Conservation (phyloP, 768 basidiomycete genomes). For the Tubosaeta sp. region DNA sequence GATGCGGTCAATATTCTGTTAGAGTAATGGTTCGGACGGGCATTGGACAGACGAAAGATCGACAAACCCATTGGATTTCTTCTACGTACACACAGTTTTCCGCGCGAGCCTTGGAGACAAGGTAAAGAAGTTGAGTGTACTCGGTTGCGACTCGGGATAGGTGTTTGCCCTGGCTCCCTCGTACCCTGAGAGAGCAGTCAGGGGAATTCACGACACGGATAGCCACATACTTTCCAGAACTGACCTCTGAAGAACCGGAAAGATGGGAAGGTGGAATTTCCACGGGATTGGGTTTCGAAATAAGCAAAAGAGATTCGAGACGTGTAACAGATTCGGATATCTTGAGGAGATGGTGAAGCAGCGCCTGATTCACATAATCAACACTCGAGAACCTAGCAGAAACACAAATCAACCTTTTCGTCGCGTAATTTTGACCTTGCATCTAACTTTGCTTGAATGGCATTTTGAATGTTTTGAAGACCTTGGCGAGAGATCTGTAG, state of each 20-base stretch:
- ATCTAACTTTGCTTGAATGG: conserved; percentile 73
- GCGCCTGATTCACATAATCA: conserved; percentile 44
- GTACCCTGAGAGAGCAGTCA: conserved; percentile 39
- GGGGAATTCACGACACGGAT: not conserved
- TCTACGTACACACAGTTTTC: conserved; percentile 79
- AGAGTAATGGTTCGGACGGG: conserved; percentile 7
- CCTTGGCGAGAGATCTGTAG: conserved; percentile 53
- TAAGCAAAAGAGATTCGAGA: conserved; percentile 80
- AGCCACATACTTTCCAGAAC: conserved; percentile 34
- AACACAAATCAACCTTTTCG: conserved; percentile 55
- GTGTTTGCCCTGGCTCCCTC: conserved; percentile 70
- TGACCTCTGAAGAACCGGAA: conserved; percentile 22
- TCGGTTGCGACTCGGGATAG: conserved; percentile 82
- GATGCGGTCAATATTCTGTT: conserved; percentile 78
- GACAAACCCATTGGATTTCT: conserved; percentile 79
- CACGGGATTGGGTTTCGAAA: conserved; percentile 42
- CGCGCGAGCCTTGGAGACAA: conserved; percentile 71
- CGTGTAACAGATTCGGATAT: conserved; percentile 89
- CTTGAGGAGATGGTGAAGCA: conserved; percentile 84
- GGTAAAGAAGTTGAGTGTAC: conserved; percentile 90
- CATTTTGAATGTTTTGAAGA: conserved; percentile 62
- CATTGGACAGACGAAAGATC: conserved; percentile 12
- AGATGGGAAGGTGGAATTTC: conserved; percentile 29
- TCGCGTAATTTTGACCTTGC: conserved; percentile 75
- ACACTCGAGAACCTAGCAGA: not conserved